These are phyloP conservation scores for Epichloe glyceriae DNA, from an alignment of 2,329 filamentous ascomycete species.

Conservation along the genomic window DNA sequence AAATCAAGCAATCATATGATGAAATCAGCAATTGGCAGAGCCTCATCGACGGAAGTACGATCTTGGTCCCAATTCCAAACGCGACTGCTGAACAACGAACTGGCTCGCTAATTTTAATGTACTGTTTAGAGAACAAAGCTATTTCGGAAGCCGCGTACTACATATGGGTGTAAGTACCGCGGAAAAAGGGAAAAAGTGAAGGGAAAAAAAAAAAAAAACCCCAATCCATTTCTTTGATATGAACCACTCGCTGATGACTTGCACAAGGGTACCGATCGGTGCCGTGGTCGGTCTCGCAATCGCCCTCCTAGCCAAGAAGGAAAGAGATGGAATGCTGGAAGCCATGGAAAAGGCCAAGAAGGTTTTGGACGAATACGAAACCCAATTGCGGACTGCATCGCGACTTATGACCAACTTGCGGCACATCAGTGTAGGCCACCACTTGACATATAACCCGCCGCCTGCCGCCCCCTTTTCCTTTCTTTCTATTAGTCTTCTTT, in stretches of 20 bases:
- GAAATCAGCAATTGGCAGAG: not conserved
- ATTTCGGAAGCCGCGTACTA: not conserved
- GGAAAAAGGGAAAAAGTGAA: no score
- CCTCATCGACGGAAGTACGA: not conserved
- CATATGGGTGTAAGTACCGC: not conserved
- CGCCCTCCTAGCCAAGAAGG: not conserved
- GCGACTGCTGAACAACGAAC: not conserved
- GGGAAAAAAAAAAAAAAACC: no score
- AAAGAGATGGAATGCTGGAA: not conserved
- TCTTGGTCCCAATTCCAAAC: not conserved
- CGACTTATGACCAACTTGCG: not conserved
- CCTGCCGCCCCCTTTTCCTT: no score
- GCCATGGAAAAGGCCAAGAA: not conserved
- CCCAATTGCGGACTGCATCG: not conserved
- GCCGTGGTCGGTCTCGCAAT: not conserved
- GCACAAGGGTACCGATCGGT: not conserved
- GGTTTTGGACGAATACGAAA: not conserved
- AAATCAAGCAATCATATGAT: not conserved
- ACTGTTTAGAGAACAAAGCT: not conserved
- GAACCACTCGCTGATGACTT: not conserved
- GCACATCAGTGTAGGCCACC: not conserved
- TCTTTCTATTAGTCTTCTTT: no score
- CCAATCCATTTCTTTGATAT: not conserved
- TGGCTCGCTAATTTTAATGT: not conserved
- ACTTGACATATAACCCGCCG: not conserved